Percentiles rank a stretch among this genome's conserved stretches.
phyloP scores from a whole-genome alignment of 148 eudicot species.

The Silene conica region DNA sequence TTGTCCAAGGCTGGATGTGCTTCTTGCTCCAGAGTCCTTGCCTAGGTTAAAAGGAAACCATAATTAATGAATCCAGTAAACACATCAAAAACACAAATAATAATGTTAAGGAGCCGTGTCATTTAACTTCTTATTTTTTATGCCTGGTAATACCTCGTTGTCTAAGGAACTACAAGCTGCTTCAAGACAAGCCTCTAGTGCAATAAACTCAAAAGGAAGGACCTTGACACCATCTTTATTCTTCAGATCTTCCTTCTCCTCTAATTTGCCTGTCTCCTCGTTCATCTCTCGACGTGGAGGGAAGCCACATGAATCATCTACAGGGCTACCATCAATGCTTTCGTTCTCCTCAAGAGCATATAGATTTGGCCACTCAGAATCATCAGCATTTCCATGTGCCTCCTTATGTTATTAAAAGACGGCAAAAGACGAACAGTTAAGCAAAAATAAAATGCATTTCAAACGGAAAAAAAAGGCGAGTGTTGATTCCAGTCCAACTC shows the following conservation, averaged over 20 bases:
- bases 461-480: not conserved
- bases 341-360: slow-evolving; percentile 66
- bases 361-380: slow-evolving; percentile 59
- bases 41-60: slow-evolving; percentile 40
- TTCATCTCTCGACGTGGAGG: slow-evolving; percentile 36
- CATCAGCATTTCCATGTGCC: slow-evolving; percentile 39
- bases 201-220: slow-evolving; percentile 95
- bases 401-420: slow-evolving; percentile 34
- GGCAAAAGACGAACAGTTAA: slow-evolving; percentile 1
- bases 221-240: slow-evolving; percentile 69
- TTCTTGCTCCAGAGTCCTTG: slow-evolving; percentile 96
- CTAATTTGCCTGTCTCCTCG: slow-evolving; percentile 43
- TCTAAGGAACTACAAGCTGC: slow-evolving; percentile 93
- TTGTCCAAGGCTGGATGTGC: slow-evolving; percentile 99
- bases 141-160: slow-evolving; percentile 47
- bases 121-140: not conserved
- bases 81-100: not conserved
- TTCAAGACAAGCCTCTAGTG: slow-evolving; percentile 95
- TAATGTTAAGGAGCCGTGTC: not conserved
- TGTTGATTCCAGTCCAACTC: not conserved
- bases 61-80: slow-evolving; percentile 4
- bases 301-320: slow-evolving; percentile 45
- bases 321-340: slow-evolving; percentile 55
- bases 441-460: slow-evolving; percentile 3
- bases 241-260: slow-evolving; percentile 54